Base-by-base conservation (phyloP, 768 basidiomycete species). In the Gelatoporia subvermispora region DNA sequence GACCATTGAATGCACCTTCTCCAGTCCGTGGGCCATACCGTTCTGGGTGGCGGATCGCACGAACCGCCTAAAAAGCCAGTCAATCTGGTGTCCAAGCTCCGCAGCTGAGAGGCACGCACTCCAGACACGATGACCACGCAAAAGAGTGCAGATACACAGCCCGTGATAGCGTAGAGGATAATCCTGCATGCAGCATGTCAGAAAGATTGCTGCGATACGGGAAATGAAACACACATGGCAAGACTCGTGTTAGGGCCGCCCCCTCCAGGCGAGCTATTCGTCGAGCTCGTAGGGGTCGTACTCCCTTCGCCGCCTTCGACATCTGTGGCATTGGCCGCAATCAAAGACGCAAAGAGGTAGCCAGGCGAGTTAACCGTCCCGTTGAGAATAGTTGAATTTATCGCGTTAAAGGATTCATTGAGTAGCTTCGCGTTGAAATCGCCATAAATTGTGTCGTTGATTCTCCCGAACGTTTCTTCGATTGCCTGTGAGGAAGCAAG, bases 1-100 rank as follows among this genome's bases (percentile, higher is more conserved):
- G 20, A 55, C 68, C 38, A 47, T 60, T 43, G 45, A 43, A 46
- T 13, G 48, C 47, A 1, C 59, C 57, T 43, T 68, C 62, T 11
- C 68, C 68, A 3, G 70, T 56, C 46, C 92, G 76, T 10, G 89
- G 88, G 3, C 93, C 93, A 62, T 96, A 97, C 45, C 91, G 80
- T 60, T 96, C 93, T 16, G 93, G 93, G 65, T 95, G 83, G 2
- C 90, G 79, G 43, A 91, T 75, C 1, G 91, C 88, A 21, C 90
- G 74, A 41, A 94, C 73, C 1, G 89, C 88, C 85, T 88, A 55
- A 41, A 45, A n/a, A n/a, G n/a, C n/a, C n/a, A n/a, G n/a, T n/a
- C n/a, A n/a, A n/a, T n/a, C n/a, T n/a, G n/a, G n/a, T n/a, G n/a
- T n/a, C n/a, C n/a, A n/a, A 31, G 13, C 13, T 31, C 28, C 13